phyloP scores from a whole-genome alignment of 306 rosid genomes.

The Begonia loranthoides region DNA sequence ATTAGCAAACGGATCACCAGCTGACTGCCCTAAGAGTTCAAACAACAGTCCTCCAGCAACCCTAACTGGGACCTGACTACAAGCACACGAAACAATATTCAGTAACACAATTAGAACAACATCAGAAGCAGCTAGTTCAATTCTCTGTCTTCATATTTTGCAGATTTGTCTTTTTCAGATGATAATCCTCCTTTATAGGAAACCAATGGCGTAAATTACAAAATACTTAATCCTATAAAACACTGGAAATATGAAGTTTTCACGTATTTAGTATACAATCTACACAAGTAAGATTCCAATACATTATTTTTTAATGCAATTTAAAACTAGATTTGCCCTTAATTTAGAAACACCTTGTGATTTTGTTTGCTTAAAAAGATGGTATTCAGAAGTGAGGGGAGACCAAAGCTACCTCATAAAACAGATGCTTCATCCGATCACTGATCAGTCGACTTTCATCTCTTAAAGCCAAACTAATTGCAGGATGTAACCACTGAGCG shows the following conservation, averaged over 20 bases:
- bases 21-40: slow-evolving; percentile 94
- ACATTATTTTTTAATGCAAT: too few relatives aligned
- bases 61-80: slow-evolving; percentile 77
- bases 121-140: neutral
- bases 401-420: slow-evolving; percentile 50
- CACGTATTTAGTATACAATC: too few relatives aligned
- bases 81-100: slow-evolving; percentile 1
- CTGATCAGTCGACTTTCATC: slow-evolving; percentile 77
- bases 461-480: slow-evolving; percentile 68
- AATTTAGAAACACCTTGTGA: too few relatives aligned
- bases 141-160: too few relatives aligned
- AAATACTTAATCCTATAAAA: too few relatives aligned
- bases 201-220: too few relatives aligned
- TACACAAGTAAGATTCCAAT: too few relatives aligned
- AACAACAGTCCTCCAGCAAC: slow-evolving; percentile 90
- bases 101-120: neutral
- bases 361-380: too few relatives aligned
- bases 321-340: too few relatives aligned
- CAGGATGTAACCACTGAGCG: slow-evolving; percentile 91
- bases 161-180: too few relatives aligned
- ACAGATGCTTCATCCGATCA: slow-evolving; percentile 81
- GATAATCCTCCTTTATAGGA: too few relatives aligned
- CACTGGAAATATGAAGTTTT: too few relatives aligned
- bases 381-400: neutral
- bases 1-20: slow-evolving; percentile 65